Conservation (phyloP, 306 rosid species). For the Lathyrus aphaca region DNA sequence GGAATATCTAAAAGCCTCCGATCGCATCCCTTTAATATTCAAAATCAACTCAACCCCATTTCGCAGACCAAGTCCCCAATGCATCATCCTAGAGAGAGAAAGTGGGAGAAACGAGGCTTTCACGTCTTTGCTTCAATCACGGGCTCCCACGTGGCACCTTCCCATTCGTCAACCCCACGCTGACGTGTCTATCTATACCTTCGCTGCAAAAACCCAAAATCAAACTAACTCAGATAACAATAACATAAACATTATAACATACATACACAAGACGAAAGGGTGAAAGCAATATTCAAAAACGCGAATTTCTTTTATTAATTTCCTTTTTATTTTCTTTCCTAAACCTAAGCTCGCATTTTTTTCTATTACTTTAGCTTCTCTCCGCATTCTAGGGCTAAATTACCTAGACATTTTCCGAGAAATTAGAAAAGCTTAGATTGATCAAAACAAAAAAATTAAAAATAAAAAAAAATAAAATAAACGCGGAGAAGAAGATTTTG, state of each 20-base stretch:
- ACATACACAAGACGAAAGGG: no score
- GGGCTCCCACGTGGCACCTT: conserved; percentile 62
- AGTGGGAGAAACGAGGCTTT: conserved; percentile 54
- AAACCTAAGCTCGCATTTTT: conserved; percentile 25
- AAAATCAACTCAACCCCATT: conserved; percentile 23
- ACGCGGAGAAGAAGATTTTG: conserved; percentile 24
- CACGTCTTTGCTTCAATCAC: conserved; percentile 61
- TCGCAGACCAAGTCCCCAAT: conserved; percentile 24
- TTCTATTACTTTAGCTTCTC: conserved; percentile 32
- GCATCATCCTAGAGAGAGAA: not conserved
- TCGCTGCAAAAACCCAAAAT: not conserved
- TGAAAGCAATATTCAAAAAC: not conserved
- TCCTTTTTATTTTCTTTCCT: not conserved
- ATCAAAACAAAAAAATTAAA: conserved; percentile 17
- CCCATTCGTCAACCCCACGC: conserved; percentile 64
- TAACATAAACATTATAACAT: no score
- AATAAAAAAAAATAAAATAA: conserved; percentile 13
- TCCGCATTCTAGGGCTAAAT: conserved; percentile 53
- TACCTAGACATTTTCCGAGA: conserved; percentile 48
- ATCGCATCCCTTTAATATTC: not conserved
- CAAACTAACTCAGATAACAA: conserved; percentile 7
- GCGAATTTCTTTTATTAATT: conserved; percentile 11
- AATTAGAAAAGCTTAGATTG: conserved; percentile 36
- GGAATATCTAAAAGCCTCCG: conserved; percentile 10
- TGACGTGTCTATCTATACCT: conserved; percentile 57